Evolutionary conservation across 1,284 basidiomycete genomes (phyloP).

Genomic region (Sporisorium scitamineum): DNA sequence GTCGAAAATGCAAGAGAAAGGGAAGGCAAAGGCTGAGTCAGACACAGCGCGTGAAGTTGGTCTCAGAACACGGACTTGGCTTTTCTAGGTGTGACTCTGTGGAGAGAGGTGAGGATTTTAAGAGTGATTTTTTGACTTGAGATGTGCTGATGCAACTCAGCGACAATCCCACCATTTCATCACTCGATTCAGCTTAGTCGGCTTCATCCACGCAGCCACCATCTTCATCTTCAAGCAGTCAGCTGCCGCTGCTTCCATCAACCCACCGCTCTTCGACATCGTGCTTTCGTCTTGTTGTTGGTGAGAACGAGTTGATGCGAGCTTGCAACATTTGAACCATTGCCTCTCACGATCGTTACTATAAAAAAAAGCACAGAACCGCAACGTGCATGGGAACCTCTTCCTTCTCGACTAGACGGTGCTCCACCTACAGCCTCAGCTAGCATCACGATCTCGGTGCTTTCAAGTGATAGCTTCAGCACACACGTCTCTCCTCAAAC

Average conservation of each 20-base stretch:
- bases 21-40: background rate
- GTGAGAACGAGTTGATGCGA: background rate
- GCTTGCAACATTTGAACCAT: background rate
- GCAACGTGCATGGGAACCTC: background rate
- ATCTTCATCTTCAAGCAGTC: background rate
- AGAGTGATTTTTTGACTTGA: background rate
- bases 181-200: slow-evolving; percentile 5
- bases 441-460: background rate
- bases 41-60: background rate
- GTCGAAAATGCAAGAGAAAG: background rate
- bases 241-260: background rate
- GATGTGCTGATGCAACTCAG: slow-evolving; percentile 6
- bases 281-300: background rate
- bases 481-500: background rate
- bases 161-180: slow-evolving; percentile 9
- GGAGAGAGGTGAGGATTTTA: background rate
- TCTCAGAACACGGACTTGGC: slow-evolving; percentile 14
- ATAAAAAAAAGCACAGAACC: background rate
- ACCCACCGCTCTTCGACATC: background rate
- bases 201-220: background rate
- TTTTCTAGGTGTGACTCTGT: slow-evolving; percentile 8
- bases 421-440: background rate
- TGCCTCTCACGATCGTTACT: background rate
- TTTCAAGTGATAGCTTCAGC: background rate
- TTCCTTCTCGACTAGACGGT: background rate